These are phyloP conservation scores for Metschnikowia shivogae DNA, from an alignment of 805 yeast species.

Conservation along the genomic window DNA sequence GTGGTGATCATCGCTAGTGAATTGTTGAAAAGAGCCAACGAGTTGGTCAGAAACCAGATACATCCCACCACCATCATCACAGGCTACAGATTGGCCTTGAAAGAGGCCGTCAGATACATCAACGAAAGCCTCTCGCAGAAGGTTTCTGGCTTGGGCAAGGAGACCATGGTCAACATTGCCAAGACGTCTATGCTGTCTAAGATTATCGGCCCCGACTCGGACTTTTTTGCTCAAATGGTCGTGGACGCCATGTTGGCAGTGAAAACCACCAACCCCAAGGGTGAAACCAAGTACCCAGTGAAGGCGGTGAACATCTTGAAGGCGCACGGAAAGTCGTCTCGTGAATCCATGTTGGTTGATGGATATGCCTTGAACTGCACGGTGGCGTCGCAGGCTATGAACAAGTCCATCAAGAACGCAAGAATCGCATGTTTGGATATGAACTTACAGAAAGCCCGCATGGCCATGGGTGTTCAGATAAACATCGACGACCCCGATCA, in stretches of 20 bases:
- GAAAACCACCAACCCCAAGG: conserved; percentile 81
- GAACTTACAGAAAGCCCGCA: conserved; percentile 90
- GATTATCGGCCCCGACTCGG: conserved; percentile 91
- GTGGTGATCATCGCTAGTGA: conserved; percentile 96
- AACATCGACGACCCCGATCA: conserved; percentile 97
- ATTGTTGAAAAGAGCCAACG: conserved; percentile 86
- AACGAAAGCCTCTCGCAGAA: conserved; percentile 78
- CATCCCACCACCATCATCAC: conserved; percentile 98
- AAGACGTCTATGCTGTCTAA: conserved; percentile 96
- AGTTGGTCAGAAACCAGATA: conserved; percentile 84
- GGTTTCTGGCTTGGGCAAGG: conserved; percentile 77
- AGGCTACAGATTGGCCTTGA: conserved; percentile 89
- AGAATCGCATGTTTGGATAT: conserved; percentile 86
- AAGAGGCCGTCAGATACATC: conserved; percentile 85
- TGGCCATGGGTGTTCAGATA: conserved; percentile 98
- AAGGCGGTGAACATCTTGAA: conserved; percentile 94
- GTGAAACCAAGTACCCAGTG: conserved; percentile 89
- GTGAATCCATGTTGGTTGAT: conserved; percentile 78
- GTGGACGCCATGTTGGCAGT: conserved; percentile 96
- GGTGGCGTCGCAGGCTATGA: conserved; percentile 96
- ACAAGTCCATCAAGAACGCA: conserved; percentile 62
- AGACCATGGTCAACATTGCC: conserved; percentile 84
- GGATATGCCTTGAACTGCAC: conserved; percentile 98
- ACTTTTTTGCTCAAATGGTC: conserved; percentile 83
- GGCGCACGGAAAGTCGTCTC: conserved; percentile 93